A percentile compares a stretch with the other conserved stretches of the same genome.
These are phyloP conservation scores for Circinella umbellata DNA, from an alignment of 371 early-diverging fungal genomes.

Conservation along the genomic window DNA sequence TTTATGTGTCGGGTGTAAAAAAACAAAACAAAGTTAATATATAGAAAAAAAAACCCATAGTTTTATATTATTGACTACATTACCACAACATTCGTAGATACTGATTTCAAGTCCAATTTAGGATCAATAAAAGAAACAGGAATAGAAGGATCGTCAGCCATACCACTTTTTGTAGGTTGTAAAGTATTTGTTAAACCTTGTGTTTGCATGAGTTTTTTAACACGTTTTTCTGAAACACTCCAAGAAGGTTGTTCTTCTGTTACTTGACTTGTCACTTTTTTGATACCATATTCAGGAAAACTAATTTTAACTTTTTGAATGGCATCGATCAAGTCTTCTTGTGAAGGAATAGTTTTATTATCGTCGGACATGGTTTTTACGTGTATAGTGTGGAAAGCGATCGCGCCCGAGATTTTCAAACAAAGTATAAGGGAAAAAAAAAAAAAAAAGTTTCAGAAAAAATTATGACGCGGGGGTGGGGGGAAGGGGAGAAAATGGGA, in stretches of 20 bases:
- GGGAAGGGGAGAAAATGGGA: too few species aligned
- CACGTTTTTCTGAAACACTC: conserved; percentile 71
- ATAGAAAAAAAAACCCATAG: too few species aligned
- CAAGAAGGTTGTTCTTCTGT: conserved; percentile 54
- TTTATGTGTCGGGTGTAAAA: not conserved
- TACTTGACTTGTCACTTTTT: conserved; percentile 54
- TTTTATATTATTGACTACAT: too few species aligned
- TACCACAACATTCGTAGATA: conserved; percentile 45
- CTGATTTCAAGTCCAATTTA: conserved; percentile 50
- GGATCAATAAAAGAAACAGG: conserved; percentile 69
- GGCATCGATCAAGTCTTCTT: conserved; percentile 40
- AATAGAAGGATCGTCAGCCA: conserved; percentile 60
- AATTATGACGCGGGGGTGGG: too few species aligned
- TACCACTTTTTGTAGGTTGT: conserved; percentile 42
- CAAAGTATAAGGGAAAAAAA: too few species aligned
- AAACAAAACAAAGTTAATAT: too few species aligned
- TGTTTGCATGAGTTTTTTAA: conserved; percentile 66
- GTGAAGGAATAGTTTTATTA: conserved; percentile 34
- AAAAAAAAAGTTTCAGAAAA: too few species aligned
- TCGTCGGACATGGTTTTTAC: conserved; percentile 27
- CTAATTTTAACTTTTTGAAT: conserved; percentile 57
- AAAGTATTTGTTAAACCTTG: conserved; percentile 45
- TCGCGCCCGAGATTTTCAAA: too few species aligned
- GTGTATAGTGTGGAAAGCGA: too few species aligned
- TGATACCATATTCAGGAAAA: conserved; percentile 61